These are phyloP conservation scores for Diaporthe velutina DNA, from an alignment of 2,329 filamentous ascomycete genomes.

Conservation along the genomic window DNA sequence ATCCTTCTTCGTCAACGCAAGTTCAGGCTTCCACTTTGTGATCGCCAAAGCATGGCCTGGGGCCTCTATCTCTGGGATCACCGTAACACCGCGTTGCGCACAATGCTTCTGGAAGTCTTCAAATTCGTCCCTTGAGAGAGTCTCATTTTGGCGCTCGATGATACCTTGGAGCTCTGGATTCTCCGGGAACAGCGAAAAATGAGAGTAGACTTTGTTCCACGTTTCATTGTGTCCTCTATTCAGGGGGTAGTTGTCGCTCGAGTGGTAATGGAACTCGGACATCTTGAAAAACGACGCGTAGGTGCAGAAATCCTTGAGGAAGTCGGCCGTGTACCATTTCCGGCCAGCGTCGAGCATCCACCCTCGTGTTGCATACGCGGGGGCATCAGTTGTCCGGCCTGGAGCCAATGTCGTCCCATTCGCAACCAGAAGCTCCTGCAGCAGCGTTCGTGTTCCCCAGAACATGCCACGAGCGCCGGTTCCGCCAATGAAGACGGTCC, in stretches of 20 bases:
- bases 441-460: conserved; percentile 19
- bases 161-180: conserved; percentile 36
- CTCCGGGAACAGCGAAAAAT: conserved; percentile 56
- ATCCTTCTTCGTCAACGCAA: conserved; percentile 32
- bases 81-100: conserved; percentile 15
- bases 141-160: conserved; percentile 24
- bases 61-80: conserved; percentile 29
- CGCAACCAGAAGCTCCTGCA: conserved; percentile 14
- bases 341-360: conserved; percentile 27
- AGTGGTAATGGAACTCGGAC: conserved; percentile 62
- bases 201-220: conserved; percentile 59
- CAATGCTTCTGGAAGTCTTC: conserved; percentile 26
- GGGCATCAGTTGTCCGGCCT: conserved; percentile 30
- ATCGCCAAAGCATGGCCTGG: conserved; percentile 21
- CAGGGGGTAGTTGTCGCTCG: conserved; percentile 62
- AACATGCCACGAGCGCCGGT: conserved; percentile 18
- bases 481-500: conserved; percentile 18
- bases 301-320: conserved; percentile 26
- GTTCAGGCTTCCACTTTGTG: conserved; percentile 32
- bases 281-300: conserved; percentile 30
- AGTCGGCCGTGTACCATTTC: conserved; percentile 27
- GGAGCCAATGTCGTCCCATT: conserved; percentile 15
- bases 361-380: conserved; percentile 20
- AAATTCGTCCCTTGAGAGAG: conserved; percentile 18
- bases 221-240: conserved; percentile 60